Base-by-base conservation (phyloP, 2,329 filamentous ascomycete species). In the Stenocarpella maydis region DNA sequence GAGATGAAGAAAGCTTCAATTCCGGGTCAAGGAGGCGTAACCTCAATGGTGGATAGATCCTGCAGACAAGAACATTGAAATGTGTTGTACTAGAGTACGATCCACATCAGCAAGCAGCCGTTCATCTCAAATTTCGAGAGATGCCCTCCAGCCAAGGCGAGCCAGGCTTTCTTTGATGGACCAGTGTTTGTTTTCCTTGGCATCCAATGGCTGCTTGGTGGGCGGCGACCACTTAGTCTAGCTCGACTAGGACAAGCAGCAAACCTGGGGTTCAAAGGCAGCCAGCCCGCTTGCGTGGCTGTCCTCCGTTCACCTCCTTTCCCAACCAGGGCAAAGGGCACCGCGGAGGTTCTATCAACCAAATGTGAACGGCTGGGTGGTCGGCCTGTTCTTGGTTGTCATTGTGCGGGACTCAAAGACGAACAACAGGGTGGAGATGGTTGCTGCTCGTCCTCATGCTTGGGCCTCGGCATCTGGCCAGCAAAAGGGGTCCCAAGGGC, bases 231-330 rank as follows among this genome's bases (percentile, higher is more conserved):
- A n/a, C 12, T 45, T 34, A 17, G 24, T 24, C 26, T 68, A 24
- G 31, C 21, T 19, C 19, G 43, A 65, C 50, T 41, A 31, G 45
- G 49, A 41, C 47, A 31, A 61, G 55, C 19, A 69, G 64, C 70
- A 71, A 71, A 69, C 67, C 37, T 49, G 10, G 50, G 63, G 65
- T n/a, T 67, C 63, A 67, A 69, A 50, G 63, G 45, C 49, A n/a
- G 9, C 45, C 49, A n/a, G 14, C n/a, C n/a, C n/a, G n/a, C n/a
- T n/a, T n/a, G n/a, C 45, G 17, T 15, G 34, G 24, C 24, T 21
- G 28, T 55, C 19, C 31, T 19, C 31, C 34, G 19, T 55, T 17
- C 7, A 2, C 34, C 10, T 9, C n/a, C 6, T 14, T 8, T 54
- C 19, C n/a, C 14, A 10, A 9, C 31, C 31, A 34, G 21, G 31